Base-by-base conservation (phyloP, 2,329 filamentous ascomycete genomes). In the Fusarium sulawesiense region DNA sequence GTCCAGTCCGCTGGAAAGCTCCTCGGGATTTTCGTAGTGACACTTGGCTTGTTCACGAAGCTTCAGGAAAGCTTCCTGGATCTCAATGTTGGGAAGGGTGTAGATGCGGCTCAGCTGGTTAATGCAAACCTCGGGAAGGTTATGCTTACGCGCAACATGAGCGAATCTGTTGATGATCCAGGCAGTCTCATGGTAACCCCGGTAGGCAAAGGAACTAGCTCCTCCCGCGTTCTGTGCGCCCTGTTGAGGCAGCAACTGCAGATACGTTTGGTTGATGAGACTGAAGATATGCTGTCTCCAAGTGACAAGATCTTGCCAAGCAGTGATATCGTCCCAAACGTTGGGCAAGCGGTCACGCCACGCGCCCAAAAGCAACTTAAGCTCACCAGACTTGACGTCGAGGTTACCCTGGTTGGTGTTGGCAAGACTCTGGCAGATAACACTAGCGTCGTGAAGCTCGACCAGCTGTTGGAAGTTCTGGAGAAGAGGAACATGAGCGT, bases 141-240 rank as follows among this genome's bases (percentile, higher is more conserved):
- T 95, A 80, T 99, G 96, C 84, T 99, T 99, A 60, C 96, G 91
- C 49, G 96, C 96, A 44, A 99, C 96, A 78, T 99, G 96, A 2
- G 96, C 97, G 76, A 99, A 99, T 20, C 96, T 89, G 80, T 99
- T 99, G 81, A 99, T 99, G 73, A 99, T 99, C 96, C 96, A 99
- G 4, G 96, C 96, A 14, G 96, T 99, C 82, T 99, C 96, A 76
- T 99, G 96, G 78, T 97, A 99, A 27, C 96, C 96, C 46, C 96
- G 90, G 78, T 99, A 99, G 0, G 96, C 96, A 79, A 96, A 98
- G 2, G 80, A 82, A 0, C 94, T 98, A 49, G 95, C 95, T 60
- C 93, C 94, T 58, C 92, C 93, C 2, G 94, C 89, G 73, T 93
- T 96, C 78, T 92, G 91, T 25, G 79, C 78, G 6, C 91, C 90